These are phyloP conservation scores for Zoysia japonica DNA, from an alignment of 176 grass and related monocot genomes.

Conservation along the genomic window DNA sequence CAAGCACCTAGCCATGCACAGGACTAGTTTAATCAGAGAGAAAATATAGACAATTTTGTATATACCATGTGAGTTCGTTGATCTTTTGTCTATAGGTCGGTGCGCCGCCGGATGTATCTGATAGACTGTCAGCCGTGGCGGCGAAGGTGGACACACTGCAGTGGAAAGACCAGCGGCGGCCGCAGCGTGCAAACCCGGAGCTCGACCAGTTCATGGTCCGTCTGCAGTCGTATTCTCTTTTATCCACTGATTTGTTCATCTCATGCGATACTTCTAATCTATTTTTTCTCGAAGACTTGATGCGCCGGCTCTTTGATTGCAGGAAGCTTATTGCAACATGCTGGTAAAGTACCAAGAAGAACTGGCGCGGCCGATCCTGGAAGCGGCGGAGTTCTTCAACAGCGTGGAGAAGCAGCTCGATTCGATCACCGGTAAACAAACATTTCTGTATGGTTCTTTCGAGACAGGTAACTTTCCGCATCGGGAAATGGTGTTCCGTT, in stretches of 20 bases:
- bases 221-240: not conserved
- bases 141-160: conserved; percentile 35
- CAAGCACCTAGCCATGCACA: conserved; percentile 11
- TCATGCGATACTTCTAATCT: conserved; percentile 9
- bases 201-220: conserved; percentile 93
- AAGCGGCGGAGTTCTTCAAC: conserved; percentile 73
- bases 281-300: not conserved
- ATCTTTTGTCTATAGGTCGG: conserved; percentile 42
- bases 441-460: conserved; percentile 22
- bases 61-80: conserved; percentile 1
- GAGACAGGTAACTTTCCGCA: conserved; percentile 36
- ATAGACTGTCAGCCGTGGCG: conserved; percentile 55
- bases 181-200: conserved; percentile 58
- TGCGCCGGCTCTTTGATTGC: not conserved
- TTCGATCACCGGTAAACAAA: conserved; percentile 52
- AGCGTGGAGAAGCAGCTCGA: conserved; percentile 66
- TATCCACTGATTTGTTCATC: not conserved
- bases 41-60: not conserved
- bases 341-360: conserved; percentile 76
- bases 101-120: conserved; percentile 62
- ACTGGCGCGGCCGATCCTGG: conserved; percentile 68
- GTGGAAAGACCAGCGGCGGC: conserved; percentile 11
- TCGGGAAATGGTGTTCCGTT: conserved; percentile 42
- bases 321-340: conserved; percentile 84
- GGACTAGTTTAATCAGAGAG: conserved; percentile 16